A percentile compares a stretch with the other conserved stretches of the same genome.
These are phyloP conservation scores for Spirogloea muscicola DNA, from an alignment of 139 green algal species.

Conservation along the genomic window DNA sequence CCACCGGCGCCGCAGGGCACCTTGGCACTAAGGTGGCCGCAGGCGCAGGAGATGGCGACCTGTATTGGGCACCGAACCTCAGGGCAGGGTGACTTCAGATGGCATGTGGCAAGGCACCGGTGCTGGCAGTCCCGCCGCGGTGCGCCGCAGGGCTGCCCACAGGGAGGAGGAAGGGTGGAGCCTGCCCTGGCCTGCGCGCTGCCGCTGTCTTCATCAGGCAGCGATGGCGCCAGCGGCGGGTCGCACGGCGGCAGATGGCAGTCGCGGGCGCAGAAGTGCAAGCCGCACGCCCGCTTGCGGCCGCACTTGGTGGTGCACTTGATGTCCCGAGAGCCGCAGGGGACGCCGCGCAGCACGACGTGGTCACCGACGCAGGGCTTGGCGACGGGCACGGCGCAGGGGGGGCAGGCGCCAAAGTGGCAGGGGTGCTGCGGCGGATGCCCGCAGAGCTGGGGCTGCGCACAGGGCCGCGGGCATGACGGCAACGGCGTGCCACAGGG, in stretches of 20 bases:
- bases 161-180: constrained; percentile 6
- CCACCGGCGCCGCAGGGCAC: constrained; percentile 31
- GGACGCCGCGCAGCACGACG: constrained; percentile 28
- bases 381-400: constrained; percentile 19
- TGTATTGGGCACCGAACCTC: constrained; percentile 11
- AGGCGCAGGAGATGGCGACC: constrained; percentile 31
- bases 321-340: constrained; percentile 27
- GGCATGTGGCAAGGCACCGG: constrained; percentile 21
- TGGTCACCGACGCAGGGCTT: constrained; percentile 38
- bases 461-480: constrained; percentile 19
- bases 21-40: constrained; percentile 12
- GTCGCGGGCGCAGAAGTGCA: constrained; percentile 21
- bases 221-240: background rate
- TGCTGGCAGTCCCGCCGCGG: constrained; percentile 27
- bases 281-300: constrained; percentile 5
- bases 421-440: constrained; percentile 34
- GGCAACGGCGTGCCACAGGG: constrained; percentile 35
- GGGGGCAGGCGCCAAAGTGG: constrained; percentile 42
- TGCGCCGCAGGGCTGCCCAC: constrained; percentile 38
- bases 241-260: constrained; percentile 37
- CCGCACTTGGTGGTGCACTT: constrained; percentile 32
- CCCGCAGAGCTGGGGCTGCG: constrained; percentile 14
- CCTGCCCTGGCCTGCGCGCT: background rate
- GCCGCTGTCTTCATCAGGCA: background rate
- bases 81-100: constrained; percentile 21